Evolutionary conservation across 1,284 basidiomycete species (phyloP).

Genomic region (Bjerkandera adusta): DNA sequence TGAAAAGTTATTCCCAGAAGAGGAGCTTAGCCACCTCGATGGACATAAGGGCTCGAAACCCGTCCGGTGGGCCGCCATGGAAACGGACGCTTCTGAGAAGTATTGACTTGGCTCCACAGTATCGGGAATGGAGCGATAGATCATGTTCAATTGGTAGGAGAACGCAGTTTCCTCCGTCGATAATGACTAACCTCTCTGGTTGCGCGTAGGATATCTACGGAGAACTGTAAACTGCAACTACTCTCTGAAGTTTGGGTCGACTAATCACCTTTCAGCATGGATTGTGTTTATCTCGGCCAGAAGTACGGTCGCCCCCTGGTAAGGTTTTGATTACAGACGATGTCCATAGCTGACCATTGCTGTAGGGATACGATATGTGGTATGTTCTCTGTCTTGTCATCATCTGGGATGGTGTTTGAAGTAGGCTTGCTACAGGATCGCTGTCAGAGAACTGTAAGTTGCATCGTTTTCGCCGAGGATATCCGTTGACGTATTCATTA

Average conservation of each 20-base stretch:
- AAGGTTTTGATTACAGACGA: conserved; percentile 16
- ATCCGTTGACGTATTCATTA: conserved; percentile 24
- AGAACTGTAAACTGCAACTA: conserved; percentile 55
- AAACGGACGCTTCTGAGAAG: neutral
- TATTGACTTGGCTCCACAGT: conserved; percentile 40
- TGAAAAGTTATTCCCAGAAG: conserved; percentile 81
- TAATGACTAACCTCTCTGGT: conserved; percentile 3
- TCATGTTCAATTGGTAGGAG: conserved; percentile 80
- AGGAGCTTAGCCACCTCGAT: conserved; percentile 79
- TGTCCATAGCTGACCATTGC: neutral
- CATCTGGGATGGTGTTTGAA: conserved; percentile 2
- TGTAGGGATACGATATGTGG: conserved; percentile 58
- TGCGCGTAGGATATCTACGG: conserved; percentile 95
- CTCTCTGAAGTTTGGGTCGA: neutral
- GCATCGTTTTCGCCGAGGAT: neutral
- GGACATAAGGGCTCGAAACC: conserved; percentile 85
- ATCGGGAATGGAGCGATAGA: conserved; percentile 91
- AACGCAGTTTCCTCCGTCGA: neutral
- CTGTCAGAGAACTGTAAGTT: conserved; percentile 74
- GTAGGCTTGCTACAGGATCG: conserved; percentile 45
- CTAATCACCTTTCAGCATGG: conserved; percentile 57
- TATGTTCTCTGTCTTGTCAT: conserved; percentile 22
- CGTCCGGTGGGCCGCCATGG: conserved; percentile 48
- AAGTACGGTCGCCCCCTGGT: conserved; percentile 56
- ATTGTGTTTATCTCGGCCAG: conserved; percentile 92